Percentiles rank a stretch among this genome's conserved stretches.
These are phyloP conservation scores for Talaromyces trachyspermus DNA, from an alignment of 495 filamentous ascomycete species.

Conservation along the genomic window DNA sequence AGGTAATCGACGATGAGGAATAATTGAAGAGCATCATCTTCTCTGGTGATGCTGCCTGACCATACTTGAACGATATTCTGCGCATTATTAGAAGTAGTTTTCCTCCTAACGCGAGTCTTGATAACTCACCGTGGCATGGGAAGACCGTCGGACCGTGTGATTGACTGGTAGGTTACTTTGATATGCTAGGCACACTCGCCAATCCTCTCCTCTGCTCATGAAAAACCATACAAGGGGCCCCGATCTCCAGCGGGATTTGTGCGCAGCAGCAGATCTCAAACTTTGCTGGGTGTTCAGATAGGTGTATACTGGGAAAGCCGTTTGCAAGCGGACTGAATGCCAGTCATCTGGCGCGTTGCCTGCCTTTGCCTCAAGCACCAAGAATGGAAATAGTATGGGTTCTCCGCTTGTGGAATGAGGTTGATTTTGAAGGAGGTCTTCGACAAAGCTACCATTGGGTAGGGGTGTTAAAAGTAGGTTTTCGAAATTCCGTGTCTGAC, in stretches of 20 bases:
- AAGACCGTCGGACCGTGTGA: neutral
- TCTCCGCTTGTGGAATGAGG: no score
- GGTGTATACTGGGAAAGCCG: conserved; percentile 15
- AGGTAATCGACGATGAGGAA: conserved; percentile 28
- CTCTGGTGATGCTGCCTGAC: conserved; percentile 15
- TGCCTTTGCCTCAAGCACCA: conserved; percentile 16
- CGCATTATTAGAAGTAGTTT: neutral
- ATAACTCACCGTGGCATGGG: neutral
- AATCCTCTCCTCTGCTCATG: conserved; percentile 12
- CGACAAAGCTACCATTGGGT: conserved; percentile 7
- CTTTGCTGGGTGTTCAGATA: conserved; percentile 11
- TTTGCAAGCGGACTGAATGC: conserved; percentile 10
- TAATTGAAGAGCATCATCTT: conserved; percentile 21
- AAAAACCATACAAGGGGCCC: conserved; percentile 20
- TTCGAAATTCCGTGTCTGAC: conserved; percentile 8
- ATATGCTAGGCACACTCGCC: conserved; percentile 12
- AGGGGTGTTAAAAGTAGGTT: conserved; percentile 2
- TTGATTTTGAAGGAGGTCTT: no score
- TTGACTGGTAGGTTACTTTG: conserved; percentile 1
- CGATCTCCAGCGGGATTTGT: neutral
- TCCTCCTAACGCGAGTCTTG: neutral
- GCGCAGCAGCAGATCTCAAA: neutral
- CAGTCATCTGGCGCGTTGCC: conserved; percentile 5
- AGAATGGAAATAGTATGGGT: conserved; percentile 15
- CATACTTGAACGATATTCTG: conserved; percentile 14